Evolutionary conservation across 2,329 filamentous ascomycete species (phyloP), one percentile per base, ranked within the genome.

Genomic region (Curvularia sp.): DNA sequence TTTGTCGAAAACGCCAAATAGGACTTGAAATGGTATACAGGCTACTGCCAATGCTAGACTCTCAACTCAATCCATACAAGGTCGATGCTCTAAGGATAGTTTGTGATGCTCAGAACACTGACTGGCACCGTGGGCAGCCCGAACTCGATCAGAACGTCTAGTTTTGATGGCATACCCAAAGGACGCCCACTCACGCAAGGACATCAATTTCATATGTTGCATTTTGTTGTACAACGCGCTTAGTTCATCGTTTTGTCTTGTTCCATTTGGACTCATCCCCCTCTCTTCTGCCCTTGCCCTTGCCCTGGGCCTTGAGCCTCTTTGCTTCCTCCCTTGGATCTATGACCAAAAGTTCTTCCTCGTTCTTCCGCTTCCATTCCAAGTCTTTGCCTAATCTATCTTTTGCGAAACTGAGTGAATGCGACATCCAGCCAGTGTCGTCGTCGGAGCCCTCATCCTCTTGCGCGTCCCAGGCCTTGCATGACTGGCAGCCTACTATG

Each of bases 401-500:
- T 61, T 93, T 95, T 36, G 89, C 90, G 75, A 97, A 98, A 45
- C 86, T 91, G 34, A 99, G 82, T 9, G 87, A 83, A 75, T 98
- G 94, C 3, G 86, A 87, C 87, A 97, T 91, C 93, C 94, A 98
- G 7, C 87, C 88, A 48, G 85, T 82, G 50, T 82, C 81, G 15
- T 82, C 80, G 2, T 79, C 78, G 34, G 85, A 87, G 51, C 88
- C 86, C 32, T 83, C 84, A 38, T 85, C 81, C 53, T 86, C 81
- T 25, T 86, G 89, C 63, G 90, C 87, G 19, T 96, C 90, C 92
- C 93, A 97, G 0, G 89, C 86, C 57, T 86, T 87, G 76, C 95
- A 98, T 43, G 92, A 97, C 74, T 97, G 92, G 76, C 95, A 99
- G 69, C 96, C 91, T 48, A 90, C 91, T 63, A 99, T 96, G 77